These are phyloP conservation scores for Chytridium lagenaria DNA, from an alignment of 371 early-diverging fungal species.

Conservation along the genomic window DNA sequence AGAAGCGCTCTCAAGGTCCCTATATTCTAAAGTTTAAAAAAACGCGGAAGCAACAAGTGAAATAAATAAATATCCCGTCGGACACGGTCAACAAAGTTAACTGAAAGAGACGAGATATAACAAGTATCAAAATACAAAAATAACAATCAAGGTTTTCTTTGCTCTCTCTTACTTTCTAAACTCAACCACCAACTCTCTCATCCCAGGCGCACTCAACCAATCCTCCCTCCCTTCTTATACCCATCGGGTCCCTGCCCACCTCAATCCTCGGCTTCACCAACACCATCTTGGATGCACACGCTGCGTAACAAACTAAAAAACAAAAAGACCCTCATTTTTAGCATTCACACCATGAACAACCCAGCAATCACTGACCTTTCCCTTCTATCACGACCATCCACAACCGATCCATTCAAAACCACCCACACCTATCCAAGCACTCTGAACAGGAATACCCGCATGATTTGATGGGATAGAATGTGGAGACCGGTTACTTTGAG, in stretches of 20 bases:
- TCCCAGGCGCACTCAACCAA: conserved; percentile 42
- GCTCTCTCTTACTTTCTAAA: conserved; percentile 22
- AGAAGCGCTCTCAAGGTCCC: conserved; percentile 3
- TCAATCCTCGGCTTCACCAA: conserved; percentile 32
- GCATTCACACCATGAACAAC: background rate
- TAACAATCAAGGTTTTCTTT: background rate
- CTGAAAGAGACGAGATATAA: background rate
- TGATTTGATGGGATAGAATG: conserved; percentile 32
- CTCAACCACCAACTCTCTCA: conserved; percentile 20
- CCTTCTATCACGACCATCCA: conserved; percentile 44
- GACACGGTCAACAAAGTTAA: background rate
- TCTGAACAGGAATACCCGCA: conserved; percentile 26
- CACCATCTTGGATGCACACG: conserved; percentile 37
- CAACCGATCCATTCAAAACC: conserved; percentile 52
- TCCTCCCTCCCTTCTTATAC: conserved; percentile 33
- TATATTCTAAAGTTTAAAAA: background rate
- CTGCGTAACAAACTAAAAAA: conserved; percentile 34
- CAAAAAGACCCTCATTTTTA: background rate
- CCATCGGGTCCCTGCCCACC: conserved; percentile 3
- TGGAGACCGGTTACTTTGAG: conserved; percentile 1
- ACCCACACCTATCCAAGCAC: conserved; percentile 9
- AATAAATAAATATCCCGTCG: background rate
- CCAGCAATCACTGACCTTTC: conserved; percentile 4
- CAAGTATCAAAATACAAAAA: background rate
- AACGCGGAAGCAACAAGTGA: background rate